Conservation (phyloP, 1,284 basidiomycete species). For the Heterobasidion annosum region DNA sequence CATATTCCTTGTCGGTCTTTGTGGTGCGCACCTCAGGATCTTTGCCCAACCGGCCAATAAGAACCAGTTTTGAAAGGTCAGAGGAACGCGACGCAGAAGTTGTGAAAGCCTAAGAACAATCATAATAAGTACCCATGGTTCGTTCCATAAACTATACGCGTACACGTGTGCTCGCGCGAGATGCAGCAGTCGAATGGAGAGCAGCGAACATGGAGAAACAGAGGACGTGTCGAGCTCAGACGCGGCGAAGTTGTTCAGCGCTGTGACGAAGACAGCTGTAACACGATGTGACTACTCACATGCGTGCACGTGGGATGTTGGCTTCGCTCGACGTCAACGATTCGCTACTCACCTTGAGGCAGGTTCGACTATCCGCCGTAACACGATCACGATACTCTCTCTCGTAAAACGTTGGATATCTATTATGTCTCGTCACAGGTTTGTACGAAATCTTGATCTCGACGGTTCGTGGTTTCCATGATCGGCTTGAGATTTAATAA, state of each 20-base stretch:
- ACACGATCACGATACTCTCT: not conserved
- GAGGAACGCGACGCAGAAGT: conserved; percentile 41
- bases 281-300: not conserved
- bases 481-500: not conserved
- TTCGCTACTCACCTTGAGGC: conserved; percentile 3
- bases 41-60: conserved; percentile 64
- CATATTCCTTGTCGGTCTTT: conserved; percentile 68
- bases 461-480: conserved; percentile 43
- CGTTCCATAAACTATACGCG: conserved; percentile 12
- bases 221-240: not conserved
- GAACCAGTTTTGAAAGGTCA: conserved; percentile 66
- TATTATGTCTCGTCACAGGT: conserved; percentile 83
- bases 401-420: conserved; percentile 9
- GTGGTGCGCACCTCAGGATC: conserved; percentile 64
- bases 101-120: conserved; percentile 53
- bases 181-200: conserved; percentile 29
- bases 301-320: no score
- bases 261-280: not conserved
- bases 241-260: no score
- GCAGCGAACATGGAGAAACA: conserved; percentile 35
- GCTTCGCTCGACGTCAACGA: not conserved
- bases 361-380: conserved; percentile 9
- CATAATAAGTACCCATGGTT: not conserved
- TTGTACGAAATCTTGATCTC: conserved; percentile 84
- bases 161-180: conserved; percentile 40